Percentiles rank a stretch among this genome's conserved stretches.
These are phyloP conservation scores for Glonium stellatum DNA, from an alignment of 495 filamentous ascomycete genomes.

Conservation along the genomic window DNA sequence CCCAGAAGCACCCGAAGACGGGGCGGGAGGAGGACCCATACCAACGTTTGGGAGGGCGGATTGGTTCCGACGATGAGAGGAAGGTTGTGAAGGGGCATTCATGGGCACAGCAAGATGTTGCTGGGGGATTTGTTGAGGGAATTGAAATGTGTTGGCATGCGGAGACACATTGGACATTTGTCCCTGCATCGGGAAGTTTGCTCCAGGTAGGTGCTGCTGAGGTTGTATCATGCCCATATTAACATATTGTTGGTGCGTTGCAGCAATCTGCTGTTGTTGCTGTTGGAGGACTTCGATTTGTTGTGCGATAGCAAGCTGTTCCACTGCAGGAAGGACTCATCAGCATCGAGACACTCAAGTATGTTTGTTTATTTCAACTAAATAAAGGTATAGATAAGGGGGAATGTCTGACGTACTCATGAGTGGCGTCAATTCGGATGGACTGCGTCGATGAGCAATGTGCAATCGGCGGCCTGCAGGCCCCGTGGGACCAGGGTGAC, in stretches of 20 bases:
- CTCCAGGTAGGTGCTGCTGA: slow-evolving; percentile 65
- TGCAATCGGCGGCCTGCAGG: slow-evolving; percentile 86
- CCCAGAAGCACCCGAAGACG: slow-evolving; percentile 89
- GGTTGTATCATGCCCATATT: slow-evolving; percentile 91
- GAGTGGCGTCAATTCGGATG: slow-evolving; percentile 93
- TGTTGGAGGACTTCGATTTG: slow-evolving; percentile 97
- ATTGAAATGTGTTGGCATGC: slow-evolving; percentile 79
- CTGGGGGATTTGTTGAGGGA: slow-evolving; percentile 69
- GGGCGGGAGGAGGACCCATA: slow-evolving; percentile 90
- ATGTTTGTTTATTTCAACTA: background rate
- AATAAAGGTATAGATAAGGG: background rate
- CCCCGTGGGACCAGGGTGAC: slow-evolving; percentile 67
- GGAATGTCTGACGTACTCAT: slow-evolving; percentile 70
- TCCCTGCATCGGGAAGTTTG: slow-evolving; percentile 60
- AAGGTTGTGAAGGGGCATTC: slow-evolving; percentile 67
- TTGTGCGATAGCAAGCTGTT: slow-evolving; percentile 97
- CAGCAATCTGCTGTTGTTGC: slow-evolving; percentile 96
- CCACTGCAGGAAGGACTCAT: slow-evolving; percentile 46
- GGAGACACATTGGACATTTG: slow-evolving; percentile 71
- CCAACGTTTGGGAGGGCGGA: slow-evolving; percentile 91
- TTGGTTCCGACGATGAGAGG: slow-evolving; percentile 94
- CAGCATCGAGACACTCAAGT: background rate
- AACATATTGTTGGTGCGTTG: slow-evolving; percentile 92
- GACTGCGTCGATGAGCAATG: slow-evolving; percentile 94
- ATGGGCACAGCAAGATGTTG: slow-evolving; percentile 62